phyloP scores from a whole-genome alignment of 2,329 filamentous ascomycete genomes.

The Exophiala viscosa region DNA sequence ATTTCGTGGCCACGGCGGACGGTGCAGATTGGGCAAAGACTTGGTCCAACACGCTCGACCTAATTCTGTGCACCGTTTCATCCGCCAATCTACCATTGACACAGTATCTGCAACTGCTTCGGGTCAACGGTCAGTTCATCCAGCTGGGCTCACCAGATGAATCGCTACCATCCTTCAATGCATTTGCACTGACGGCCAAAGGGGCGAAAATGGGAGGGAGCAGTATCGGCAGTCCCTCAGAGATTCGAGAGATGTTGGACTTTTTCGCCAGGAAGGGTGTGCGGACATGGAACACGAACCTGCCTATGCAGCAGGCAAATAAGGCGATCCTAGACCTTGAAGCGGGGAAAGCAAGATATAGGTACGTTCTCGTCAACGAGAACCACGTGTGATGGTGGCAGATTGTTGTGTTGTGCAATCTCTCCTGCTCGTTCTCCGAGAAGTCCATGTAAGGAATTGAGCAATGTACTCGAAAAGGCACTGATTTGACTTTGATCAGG shows the following conservation, averaged over 20 bases:
- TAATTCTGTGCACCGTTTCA: conserved; percentile 51
- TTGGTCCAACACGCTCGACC: conserved; percentile 49
- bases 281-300: conserved; percentile 42
- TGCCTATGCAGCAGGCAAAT: conserved; percentile 43
- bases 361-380: conserved; percentile 43
- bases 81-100: conserved; percentile 42
- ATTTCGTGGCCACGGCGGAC: conserved; percentile 56
- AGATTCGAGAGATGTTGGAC: conserved; percentile 44
- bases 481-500: too few species aligned
- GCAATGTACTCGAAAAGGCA: too few species aligned
- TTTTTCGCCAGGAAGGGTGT: conserved; percentile 42
- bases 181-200: conserved; percentile 57
- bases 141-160: conserved; percentile 66
- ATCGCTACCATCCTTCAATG: conserved; percentile 46
- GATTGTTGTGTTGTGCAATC: too few species aligned
- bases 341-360: conserved; percentile 43
- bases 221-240: conserved; percentile 40
- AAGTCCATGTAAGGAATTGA: too few species aligned
- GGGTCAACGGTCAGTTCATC: conserved; percentile 58
- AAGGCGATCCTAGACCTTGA: conserved; percentile 42
- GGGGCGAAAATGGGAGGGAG: conserved; percentile 52
- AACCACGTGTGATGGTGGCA: too few species aligned
- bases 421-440: too few species aligned
- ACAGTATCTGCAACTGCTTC: conserved; percentile 59
- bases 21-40: conserved; percentile 52